phyloP scores from a whole-genome alignment of 805 yeast species.

The Debaryomyces castellii region DNA sequence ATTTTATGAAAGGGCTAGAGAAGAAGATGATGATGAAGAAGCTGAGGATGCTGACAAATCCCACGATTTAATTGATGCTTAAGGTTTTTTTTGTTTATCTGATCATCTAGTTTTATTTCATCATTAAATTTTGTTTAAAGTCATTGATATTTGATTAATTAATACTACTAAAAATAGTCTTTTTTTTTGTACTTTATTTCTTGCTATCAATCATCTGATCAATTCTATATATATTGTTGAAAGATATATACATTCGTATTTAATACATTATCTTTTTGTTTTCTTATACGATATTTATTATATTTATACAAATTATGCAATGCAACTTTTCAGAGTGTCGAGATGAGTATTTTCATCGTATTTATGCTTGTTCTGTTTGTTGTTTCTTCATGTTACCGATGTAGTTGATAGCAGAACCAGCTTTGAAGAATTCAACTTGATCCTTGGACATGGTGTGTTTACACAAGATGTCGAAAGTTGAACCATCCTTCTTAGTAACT shows the following conservation, averaged over 20 bases:
- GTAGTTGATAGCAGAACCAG: slow-evolving; percentile 94
- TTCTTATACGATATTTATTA: not conserved
- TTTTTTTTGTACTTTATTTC: slow-evolving; percentile 1
- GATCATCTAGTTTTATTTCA: not conserved
- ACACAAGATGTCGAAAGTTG: slow-evolving; percentile 64
- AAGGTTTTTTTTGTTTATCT: slow-evolving; percentile 5
- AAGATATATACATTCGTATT: not conserved
- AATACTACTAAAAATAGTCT: not conserved
- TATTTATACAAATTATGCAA: slow-evolving; percentile 1
- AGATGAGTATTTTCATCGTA: not conserved
- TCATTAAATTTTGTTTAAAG: slow-evolving; percentile 1
- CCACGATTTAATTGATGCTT: slow-evolving; percentile 45
- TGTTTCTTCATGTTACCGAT: slow-evolving; percentile 56
- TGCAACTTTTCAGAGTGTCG: not conserved
- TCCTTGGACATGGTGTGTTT: slow-evolving; percentile 97
- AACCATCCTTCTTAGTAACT: slow-evolving; percentile 76
- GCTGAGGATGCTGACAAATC: slow-evolving; percentile 41
- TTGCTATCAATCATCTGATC: slow-evolving; percentile 1
- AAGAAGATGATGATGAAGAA: slow-evolving; percentile 53
- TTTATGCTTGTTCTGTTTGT: slow-evolving; percentile 1
- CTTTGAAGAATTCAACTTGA: slow-evolving; percentile 93
- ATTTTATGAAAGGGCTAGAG: slow-evolving; percentile 89
- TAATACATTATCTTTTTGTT: not conserved
- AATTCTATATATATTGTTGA: not conserved
- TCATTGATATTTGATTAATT: slow-evolving; percentile 1